Evolutionary conservation across 106 monocot genomes (phyloP), one percentile per base, ranked within the genome.

Genomic region (Allium sativum): DNA sequence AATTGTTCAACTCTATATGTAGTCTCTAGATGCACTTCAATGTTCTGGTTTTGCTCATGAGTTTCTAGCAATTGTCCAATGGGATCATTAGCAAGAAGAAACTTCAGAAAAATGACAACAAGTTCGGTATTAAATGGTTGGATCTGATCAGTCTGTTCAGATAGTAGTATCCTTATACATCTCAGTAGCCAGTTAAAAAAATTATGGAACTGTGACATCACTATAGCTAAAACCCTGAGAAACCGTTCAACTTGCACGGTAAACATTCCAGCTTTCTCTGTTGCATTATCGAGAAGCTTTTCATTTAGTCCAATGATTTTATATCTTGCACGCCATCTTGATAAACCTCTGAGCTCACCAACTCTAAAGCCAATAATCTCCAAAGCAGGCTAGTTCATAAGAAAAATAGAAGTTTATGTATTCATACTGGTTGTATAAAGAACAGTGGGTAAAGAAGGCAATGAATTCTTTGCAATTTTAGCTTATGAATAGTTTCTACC

Each of bases 331-430:
- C 75, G 88, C 92, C 98, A 98, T 83, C 82, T 82, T 78, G 98
- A 82, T 73, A 98, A 79, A 42, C 91, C 98, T 68, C 78, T 78
- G 47, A 98, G 48, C 72, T 98, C 98, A 55, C 85, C 98, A 74
- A 88, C 70, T 81, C 98, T 79, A 62, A 98, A 98, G 57, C 72
- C 88, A 53, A 92, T 88, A 43, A 88, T 82, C 74, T 98, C 98
- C 57, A 82, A 77, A 71, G 98, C 87, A 85, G 98, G 98, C 98
- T 98, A 31, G 31, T 31, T 5, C 31, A 31, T 31, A 31, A 31
- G 31, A 31, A 31, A 31, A 31, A 31, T 31, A 31, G 31, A 31
- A 31, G 31, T 31, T 31, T 31, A 31, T 31, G 31, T 31, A 31
- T 31, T 31, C 5, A 22, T 22, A 2, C 2, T 31, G 0, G 31